Evolutionary conservation across 495 filamentous ascomycete species (phyloP).

Genomic region (Penicillium herquei): DNA sequence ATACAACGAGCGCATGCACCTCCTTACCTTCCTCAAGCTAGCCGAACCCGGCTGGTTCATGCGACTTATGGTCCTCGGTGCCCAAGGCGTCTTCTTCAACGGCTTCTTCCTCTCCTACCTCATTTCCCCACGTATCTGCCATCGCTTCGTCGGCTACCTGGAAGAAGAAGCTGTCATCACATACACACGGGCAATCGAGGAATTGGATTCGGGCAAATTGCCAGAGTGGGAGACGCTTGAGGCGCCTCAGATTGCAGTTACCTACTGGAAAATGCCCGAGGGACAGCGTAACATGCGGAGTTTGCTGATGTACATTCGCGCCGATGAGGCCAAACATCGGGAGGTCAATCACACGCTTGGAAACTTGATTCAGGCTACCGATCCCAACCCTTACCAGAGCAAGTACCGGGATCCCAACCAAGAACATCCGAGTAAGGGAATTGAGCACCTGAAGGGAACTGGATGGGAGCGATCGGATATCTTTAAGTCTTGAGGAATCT

Average conservation of each 20-base stretch:
- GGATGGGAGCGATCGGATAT: conserved; percentile 88
- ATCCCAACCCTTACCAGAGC: conserved; percentile 88
- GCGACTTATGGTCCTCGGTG: conserved; percentile 79
- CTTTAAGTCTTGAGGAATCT: conserved; percentile 1
- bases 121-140: conserved; percentile 81
- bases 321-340: conserved; percentile 94
- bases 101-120: conserved; percentile 88
- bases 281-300: conserved; percentile 79
- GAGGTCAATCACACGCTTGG: conserved; percentile 96
- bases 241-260: conserved; percentile 83
- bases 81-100: conserved; percentile 92
- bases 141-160: conserved; percentile 95
- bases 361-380: conserved; percentile 75
- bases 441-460: conserved; percentile 60
- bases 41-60: conserved; percentile 87
- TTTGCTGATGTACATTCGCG: conserved; percentile 81
- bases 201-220: conserved; percentile 79
- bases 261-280: conserved; percentile 93
- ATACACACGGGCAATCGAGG: conserved; percentile 81
- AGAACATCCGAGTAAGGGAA: conserved; percentile 69
- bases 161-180: conserved; percentile 97
- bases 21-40: conserved; percentile 92
- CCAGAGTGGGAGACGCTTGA: conserved; percentile 77
- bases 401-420: conserved; percentile 63
- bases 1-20: conserved; percentile 96